Conservation (phyloP, 495 filamentous ascomycete genomes). For the Hypoxylon fragiforme region DNA sequence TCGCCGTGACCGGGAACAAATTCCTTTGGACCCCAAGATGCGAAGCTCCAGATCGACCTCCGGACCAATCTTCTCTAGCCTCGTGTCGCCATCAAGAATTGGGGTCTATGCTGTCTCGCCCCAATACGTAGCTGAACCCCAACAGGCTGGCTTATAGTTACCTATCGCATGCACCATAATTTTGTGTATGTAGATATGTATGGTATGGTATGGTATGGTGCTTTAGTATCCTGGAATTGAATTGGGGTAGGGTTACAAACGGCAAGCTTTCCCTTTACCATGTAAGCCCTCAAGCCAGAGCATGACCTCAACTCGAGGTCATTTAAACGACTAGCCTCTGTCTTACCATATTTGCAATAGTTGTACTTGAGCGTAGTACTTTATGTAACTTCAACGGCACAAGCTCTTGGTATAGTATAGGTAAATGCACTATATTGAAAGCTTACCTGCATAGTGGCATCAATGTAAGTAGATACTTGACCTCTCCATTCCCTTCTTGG, state of each 20-base stretch:
- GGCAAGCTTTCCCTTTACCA: no score
- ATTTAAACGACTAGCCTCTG: no score
- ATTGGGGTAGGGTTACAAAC: constrained; percentile 11
- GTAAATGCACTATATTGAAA: constrained; percentile 2
- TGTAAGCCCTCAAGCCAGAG: no score
- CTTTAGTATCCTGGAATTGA: no score
- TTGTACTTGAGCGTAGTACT: no score
- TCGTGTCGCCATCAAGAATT: constrained; percentile 31
- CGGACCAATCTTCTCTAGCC: constrained; percentile 30
- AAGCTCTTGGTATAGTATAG: background rate
- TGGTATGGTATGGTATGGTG: constrained; percentile 17
- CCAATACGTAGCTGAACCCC: constrained; percentile 18
- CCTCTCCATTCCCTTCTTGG: constrained; percentile 24
- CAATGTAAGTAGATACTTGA: no score
- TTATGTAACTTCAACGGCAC: constrained; percentile 6
- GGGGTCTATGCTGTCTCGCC: constrained; percentile 32
- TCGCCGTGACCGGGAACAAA: constrained; percentile 20
- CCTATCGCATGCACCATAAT: constrained; percentile 9
- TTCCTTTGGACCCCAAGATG: constrained; percentile 36
- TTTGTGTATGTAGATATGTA: constrained; percentile 15
- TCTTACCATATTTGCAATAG: constrained; percentile 8
- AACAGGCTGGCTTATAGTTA: no score
- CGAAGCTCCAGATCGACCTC: constrained; percentile 17
- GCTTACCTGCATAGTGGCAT: constrained; percentile 1
- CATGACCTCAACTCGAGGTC: background rate